These are phyloP conservation scores for Globisporangium acanthophoron DNA, from an alignment of 352 stramenopile genomes.

Conservation along the genomic window DNA sequence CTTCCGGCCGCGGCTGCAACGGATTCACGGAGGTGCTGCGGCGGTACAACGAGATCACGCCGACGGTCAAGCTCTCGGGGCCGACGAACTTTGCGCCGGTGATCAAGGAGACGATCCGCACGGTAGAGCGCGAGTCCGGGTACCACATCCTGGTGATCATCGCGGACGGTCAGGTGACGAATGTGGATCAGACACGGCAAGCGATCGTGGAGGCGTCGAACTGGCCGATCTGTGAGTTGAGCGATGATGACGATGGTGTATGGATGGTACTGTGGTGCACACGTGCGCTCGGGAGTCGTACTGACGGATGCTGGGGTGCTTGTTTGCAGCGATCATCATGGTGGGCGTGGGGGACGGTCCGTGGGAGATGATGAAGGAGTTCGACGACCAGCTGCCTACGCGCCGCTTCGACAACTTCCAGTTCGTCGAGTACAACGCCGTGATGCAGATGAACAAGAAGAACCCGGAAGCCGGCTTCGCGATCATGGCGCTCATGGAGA, in stretches of 20 bases:
- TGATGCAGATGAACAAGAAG: constrained; percentile 61
- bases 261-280: background rate
- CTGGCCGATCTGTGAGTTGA: constrained; percentile 48
- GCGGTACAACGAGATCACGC: constrained; percentile 55
- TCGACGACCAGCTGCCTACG: constrained; percentile 60
- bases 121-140: constrained; percentile 29
- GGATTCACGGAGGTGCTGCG: constrained; percentile 57
- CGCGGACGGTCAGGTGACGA: constrained; percentile 54
- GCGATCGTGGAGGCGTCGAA: constrained; percentile 67
- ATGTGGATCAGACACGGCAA: constrained; percentile 44
- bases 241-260: background rate
- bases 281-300: background rate
- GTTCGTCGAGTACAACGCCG: constrained; percentile 66
- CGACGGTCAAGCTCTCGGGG: constrained; percentile 43
- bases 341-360: constrained; percentile 73
- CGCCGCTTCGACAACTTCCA: constrained; percentile 83
- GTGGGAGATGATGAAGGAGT: constrained; percentile 75
- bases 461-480: constrained; percentile 66
- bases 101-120: constrained; percentile 52
- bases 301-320: background rate
- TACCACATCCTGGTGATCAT: constrained; percentile 83
- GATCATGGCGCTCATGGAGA: constrained; percentile 69
- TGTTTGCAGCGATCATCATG: constrained; percentile 37
- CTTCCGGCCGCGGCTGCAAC: constrained; percentile 26
- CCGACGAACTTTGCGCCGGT: constrained; percentile 67